These are phyloP conservation scores for Tolypocladium tundrense DNA, from an alignment of 2,329 filamentous ascomycete genomes.

Conservation along the genomic window DNA sequence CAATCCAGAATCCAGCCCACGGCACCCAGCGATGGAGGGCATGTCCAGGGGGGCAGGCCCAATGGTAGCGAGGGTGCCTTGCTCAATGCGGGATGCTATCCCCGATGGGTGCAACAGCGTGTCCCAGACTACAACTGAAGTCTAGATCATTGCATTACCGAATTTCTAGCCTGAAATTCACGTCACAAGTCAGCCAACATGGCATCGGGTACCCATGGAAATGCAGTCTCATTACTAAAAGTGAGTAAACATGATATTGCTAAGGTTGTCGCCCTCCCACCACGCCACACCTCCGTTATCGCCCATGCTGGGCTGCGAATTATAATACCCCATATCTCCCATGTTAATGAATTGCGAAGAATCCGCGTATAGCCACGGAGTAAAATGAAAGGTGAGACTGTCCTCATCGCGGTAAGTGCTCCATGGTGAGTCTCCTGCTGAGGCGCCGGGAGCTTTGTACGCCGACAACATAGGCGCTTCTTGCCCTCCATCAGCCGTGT, in stretches of 20 bases:
- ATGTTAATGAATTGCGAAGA: slow-evolving; percentile 27
- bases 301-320: slow-evolving; percentile 14
- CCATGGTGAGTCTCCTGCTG: slow-evolving; percentile 12
- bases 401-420: slow-evolving; percentile 20
- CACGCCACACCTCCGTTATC: slow-evolving; percentile 20
- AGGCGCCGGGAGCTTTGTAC: slow-evolving; percentile 17
- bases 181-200: too few relatives aligned
- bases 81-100: too few relatives aligned
- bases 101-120: too few relatives aligned
- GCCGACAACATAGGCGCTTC: slow-evolving; percentile 30
- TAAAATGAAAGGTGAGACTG: slow-evolving; percentile 28
- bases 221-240: slow-evolving; percentile 15
- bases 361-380: slow-evolving; percentile 32
- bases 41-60: too few relatives aligned
- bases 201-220: background rate
- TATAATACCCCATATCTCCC: slow-evolving; percentile 22
- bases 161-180: background rate
- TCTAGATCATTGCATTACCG: background rate
- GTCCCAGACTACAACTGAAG: too few relatives aligned
- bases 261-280: slow-evolving; percentile 30
- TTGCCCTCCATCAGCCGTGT: slow-evolving; percentile 40
- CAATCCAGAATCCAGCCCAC: too few relatives aligned
- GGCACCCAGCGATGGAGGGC: too few relatives aligned
- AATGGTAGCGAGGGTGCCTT: too few relatives aligned
- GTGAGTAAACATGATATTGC: slow-evolving; percentile 27